Evolutionary conservation across 441 rosid genomes (phyloP).

Genomic region (Gossypium schwendimanii): DNA sequence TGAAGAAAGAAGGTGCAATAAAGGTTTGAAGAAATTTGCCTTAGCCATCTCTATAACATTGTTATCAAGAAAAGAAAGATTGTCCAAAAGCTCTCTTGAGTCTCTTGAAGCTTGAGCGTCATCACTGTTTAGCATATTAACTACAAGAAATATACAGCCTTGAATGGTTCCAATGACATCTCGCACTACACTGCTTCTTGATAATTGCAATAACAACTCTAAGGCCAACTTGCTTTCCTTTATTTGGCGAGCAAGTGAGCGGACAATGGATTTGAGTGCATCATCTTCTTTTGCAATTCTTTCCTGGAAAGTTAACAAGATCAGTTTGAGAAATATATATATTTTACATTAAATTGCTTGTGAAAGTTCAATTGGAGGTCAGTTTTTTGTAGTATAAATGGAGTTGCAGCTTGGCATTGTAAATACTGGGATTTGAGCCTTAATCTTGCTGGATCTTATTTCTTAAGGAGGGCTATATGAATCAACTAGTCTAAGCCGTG

Average conservation of each 20-base stretch:
- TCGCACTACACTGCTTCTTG: conserved; percentile 15
- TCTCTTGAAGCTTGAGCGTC: conserved; percentile 22
- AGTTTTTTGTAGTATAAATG: neutral
- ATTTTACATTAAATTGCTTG: neutral
- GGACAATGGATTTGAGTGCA: conserved; percentile 25
- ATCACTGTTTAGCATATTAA: conserved; percentile 22
- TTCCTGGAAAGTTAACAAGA: conserved; percentile 21
- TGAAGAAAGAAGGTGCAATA: conserved; percentile 27
- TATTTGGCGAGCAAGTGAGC: conserved; percentile 32
- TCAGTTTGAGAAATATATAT: neutral
- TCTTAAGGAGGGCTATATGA: neutral
- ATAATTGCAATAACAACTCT: conserved; percentile 27
- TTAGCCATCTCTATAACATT: conserved; percentile 36
- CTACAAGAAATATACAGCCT: conserved; percentile 31
- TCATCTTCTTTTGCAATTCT: conserved; percentile 20
- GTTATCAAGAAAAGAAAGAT: conserved; percentile 27
- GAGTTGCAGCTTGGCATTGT: neutral
- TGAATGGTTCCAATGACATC: conserved; percentile 27
- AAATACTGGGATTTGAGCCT: neutral
- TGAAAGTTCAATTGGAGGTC: too few relatives aligned
- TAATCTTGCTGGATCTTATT: neutral
- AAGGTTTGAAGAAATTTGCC: conserved; percentile 35
- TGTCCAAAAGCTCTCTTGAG: conserved; percentile 27
- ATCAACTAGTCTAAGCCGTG: neutral
- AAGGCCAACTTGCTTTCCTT: conserved; percentile 32